Evolutionary conservation across 495 filamentous ascomycete species (phyloP), one percentile per base, ranked within the genome.

Genomic region (Neohortaea acidophila): DNA sequence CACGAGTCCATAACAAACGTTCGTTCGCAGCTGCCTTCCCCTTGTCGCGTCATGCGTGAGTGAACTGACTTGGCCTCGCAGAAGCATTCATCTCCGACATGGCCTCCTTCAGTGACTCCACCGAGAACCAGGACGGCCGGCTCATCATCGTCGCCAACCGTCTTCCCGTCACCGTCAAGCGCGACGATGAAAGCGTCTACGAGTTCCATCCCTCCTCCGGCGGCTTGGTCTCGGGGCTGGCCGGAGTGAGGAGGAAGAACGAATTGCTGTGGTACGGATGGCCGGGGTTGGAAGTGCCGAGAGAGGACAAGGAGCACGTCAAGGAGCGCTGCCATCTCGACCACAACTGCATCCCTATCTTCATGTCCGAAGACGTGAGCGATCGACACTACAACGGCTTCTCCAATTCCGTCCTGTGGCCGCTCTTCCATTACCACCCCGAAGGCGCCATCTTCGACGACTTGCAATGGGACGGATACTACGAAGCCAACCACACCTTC

Each of bases 231-330:
- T 92, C 79, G 25, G 89, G 86, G 1, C 59, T 97, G 37, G 84
- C 79, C 45, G 89, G 87, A 14, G 60, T 97, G 47, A 79, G 81
- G 46, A 94, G 93, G 57, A 73, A 80, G 6, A 93, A 84, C 9
- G 87, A 75, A 29, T 94, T 94, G 62, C 77, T 84, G 56, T 97
- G 89, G 87, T 94, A 94, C 58, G 87, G 87, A 42, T 97, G 89
- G 89, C 85, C 87, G 6, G 87, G 87, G 21, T 54, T 94, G 39
- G 81, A 94, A 20, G 61, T 73, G 2, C 62, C 64, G 19, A 60
- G 66, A 22, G 44, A 65, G 19, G 67, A 64, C 23, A 51, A 60
- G 29, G 21, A 33, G 7, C 38, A 29, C 3, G 51, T 73, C 12
- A 52, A 51, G 12, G 41, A 58, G 14, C 56, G 57, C 12, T 45